Conservation (phyloP, 768 basidiomycete genomes). For the Psilocybe tampanensis region DNA sequence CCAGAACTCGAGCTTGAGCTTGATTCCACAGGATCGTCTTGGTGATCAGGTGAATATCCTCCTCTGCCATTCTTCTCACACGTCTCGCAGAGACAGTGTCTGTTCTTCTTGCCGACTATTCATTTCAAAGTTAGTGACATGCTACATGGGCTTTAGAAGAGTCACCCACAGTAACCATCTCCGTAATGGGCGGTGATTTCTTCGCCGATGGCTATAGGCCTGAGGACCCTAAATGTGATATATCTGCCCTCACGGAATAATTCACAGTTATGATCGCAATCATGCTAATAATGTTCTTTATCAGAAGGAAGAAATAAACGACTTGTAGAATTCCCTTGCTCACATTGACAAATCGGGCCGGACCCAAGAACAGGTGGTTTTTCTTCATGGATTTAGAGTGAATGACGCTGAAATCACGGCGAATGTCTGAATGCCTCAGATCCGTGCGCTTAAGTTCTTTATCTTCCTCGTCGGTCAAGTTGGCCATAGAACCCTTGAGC, state of each 20-base stretch:
- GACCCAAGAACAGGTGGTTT: constrained; percentile 88
- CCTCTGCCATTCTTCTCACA: constrained; percentile 79
- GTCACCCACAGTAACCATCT: constrained; percentile 81
- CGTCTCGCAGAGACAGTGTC: constrained; percentile 78
- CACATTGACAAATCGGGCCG: constrained; percentile 92
- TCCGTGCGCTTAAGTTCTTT: constrained; percentile 84
- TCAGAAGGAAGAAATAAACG: constrained; percentile 24
- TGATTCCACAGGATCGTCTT: constrained; percentile 39
- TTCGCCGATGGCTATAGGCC: constrained; percentile 77
- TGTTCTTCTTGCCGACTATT: constrained; percentile 44
- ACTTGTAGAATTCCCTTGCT: constrained; percentile 37
- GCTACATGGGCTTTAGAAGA: constrained; percentile 14
- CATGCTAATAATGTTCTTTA: constrained; percentile 57
- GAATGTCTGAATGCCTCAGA: constrained; percentile 72
- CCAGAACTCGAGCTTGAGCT: constrained; percentile 49
- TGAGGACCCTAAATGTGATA: constrained; percentile 85
- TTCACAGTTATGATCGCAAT: constrained; percentile 88
- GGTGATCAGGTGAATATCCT: constrained; percentile 67
- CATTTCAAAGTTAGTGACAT: constrained; percentile 17
- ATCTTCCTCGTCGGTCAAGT: constrained; percentile 84
- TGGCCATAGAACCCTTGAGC: constrained; percentile 89
- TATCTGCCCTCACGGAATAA: constrained; percentile 87
- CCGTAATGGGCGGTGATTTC: constrained; percentile 92
- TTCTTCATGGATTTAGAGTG: constrained; percentile 92
- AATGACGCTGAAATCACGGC: constrained; percentile 89